Evolutionary conservation across 2,329 filamentous ascomycete genomes (phyloP), one percentile per base, ranked within the genome.

Genomic region (Fusarium robinianum): DNA sequence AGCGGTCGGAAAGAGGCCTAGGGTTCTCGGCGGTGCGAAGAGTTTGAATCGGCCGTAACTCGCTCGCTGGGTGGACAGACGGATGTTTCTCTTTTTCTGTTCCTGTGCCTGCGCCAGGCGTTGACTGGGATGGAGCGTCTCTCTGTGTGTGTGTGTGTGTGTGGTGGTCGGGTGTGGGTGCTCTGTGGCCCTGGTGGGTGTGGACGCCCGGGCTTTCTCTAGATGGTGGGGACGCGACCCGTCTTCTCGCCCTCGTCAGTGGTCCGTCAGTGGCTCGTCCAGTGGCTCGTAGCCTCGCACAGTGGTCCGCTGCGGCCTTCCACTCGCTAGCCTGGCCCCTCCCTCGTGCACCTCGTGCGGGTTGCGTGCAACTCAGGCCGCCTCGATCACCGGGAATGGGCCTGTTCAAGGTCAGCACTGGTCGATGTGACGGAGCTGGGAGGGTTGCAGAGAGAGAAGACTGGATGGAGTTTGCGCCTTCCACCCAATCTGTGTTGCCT

Each of bases 111-210:
- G n/a, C n/a, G n/a, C n/a, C n/a, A n/a, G n/a, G n/a, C n/a, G n/a
- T n/a, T n/a, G n/a, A 39, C 51, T 55, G 51, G 51, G 51, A 41
- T 55, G n/a, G n/a, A n/a, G n/a, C n/a, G n/a, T n/a, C n/a, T n/a
- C n/a, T n/a, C n/a, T n/a, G n/a, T n/a, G n/a, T n/a, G n/a, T n/a
- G n/a, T n/a, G n/a, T n/a, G n/a, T n/a, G 51, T 49, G 55, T 56
- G 52, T 56, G 52, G 52, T 55, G 52, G 52, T 50, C 48, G 48
- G 40, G 53, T 56, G 52, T 55, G 52, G 52, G 37, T 52, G 55
- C 37, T n/a, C 27, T 36, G 46, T 30, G 41, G 48, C 35, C 36
- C 27, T 45, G 39, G 49, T 55, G 52, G 52, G 52, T 56, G 52
- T 55, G 44, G 30, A 53, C 26, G 34, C 51, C 42, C n/a, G n/a